phyloP scores from a whole-genome alignment of 2,329 filamentous ascomycete genomes.

The Penicillium sp. region DNA sequence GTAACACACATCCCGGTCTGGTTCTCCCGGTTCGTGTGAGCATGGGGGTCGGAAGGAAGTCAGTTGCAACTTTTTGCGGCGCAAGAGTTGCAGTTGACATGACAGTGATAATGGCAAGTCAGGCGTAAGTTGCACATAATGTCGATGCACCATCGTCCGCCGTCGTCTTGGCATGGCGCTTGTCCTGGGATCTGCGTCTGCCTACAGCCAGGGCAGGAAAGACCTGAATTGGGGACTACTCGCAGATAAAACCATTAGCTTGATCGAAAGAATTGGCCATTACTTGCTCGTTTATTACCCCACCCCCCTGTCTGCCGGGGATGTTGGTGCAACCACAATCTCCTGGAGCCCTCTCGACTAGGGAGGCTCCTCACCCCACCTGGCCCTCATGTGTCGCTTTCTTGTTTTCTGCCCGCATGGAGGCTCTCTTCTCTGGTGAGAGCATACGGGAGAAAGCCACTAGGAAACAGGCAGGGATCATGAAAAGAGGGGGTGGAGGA shows the following conservation, averaged over 20 bases:
- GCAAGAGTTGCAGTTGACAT: constrained; percentile 24
- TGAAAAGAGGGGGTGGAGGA: constrained; percentile 22
- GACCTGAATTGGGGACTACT: neutral
- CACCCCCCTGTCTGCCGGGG: neutral
- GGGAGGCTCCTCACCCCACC: neutral
- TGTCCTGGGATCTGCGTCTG: constrained; percentile 30
- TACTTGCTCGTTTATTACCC: neutral
- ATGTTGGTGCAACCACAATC: constrained; percentile 3
- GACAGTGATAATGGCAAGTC: constrained; percentile 21
- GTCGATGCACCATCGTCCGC: constrained; percentile 28
- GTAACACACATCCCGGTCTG: neutral
- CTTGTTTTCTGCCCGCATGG: neutral
- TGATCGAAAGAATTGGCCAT: neutral
- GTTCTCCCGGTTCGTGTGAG: constrained; percentile 15
- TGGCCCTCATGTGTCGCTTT: neutral
- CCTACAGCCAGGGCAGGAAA: constrained; percentile 7
- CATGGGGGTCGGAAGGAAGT: constrained; percentile 2
- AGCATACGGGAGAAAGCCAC: constrained; percentile 2
- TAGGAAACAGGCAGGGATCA: constrained; percentile 24
- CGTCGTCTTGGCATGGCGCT: constrained; percentile 40
- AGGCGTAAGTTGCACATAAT: constrained; percentile 20
- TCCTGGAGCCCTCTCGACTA: neutral
- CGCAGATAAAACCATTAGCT: neutral
- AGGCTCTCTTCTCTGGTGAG: constrained; percentile 9
- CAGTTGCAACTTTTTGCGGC: constrained; percentile 24